Evolutionary conservation across 306 rosid species (phyloP).

Genomic region (Trifolium fragiferum): DNA sequence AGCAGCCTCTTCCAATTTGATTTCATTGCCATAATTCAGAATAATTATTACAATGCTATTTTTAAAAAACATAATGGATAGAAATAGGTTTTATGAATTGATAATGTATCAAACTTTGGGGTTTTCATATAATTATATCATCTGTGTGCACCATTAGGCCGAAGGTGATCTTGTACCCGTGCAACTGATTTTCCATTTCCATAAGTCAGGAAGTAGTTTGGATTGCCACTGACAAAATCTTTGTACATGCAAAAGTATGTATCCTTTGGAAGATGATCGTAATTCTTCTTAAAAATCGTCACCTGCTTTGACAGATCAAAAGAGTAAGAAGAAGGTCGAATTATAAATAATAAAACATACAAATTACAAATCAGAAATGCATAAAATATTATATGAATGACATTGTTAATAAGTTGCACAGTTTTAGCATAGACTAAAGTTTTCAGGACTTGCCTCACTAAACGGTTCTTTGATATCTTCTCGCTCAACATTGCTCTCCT

Average conservation of each 20-base stretch:
- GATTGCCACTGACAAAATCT: constrained; percentile 90
- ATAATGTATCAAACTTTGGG: constrained; percentile 63
- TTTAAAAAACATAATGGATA: constrained; percentile 14
- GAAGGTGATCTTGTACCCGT: constrained; percentile 88
- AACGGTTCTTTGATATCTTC: constrained; percentile 96
- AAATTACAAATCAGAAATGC: no score
- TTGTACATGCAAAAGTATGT: constrained; percentile 93
- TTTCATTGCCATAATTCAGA: constrained; percentile 64
- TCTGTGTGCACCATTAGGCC: constrained; percentile 99
- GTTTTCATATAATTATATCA: constrained; percentile 99
- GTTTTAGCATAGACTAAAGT: constrained; percentile 23
- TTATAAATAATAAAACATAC: background rate
- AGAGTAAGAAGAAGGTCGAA: constrained; percentile 13
- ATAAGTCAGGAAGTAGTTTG: constrained; percentile 94
- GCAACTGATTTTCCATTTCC: constrained; percentile 99
- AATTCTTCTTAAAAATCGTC: constrained; percentile 94
- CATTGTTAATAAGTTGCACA: constrained; percentile 18
- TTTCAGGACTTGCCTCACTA: constrained; percentile 69
- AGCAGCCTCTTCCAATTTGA: constrained; percentile 98
- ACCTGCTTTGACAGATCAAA: constrained; percentile 54
- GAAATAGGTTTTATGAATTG: constrained; percentile 7
- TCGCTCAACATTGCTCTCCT: constrained; percentile 96
- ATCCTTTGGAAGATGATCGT: constrained; percentile 94
- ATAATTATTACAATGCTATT: constrained; percentile 39
- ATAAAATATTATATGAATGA: no score